Evolutionary conservation across 306 rosid species (phyloP).

Genomic region (Rosa multiflora): DNA sequence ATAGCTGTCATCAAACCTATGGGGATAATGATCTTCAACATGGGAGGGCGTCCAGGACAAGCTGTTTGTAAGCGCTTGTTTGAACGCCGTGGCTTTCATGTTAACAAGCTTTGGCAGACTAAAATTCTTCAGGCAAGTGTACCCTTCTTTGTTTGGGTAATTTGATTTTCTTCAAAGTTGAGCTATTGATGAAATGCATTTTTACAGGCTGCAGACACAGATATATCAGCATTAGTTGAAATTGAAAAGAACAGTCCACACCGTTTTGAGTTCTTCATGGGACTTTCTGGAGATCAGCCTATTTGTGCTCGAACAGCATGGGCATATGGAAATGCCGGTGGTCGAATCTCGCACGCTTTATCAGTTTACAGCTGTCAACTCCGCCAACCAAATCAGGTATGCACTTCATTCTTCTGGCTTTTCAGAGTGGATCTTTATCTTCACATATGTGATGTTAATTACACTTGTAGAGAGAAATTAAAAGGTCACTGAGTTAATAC

Average conservation of each 20-base stretch:
- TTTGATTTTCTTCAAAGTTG: constrained; percentile 16
- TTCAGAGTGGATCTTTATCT: constrained; percentile 8
- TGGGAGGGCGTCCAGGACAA: constrained; percentile 99
- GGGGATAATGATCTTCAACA: constrained; percentile 95
- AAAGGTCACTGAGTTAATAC: constrained; percentile 29
- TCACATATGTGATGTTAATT: constrained; percentile 28
- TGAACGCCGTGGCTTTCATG: constrained; percentile 88
- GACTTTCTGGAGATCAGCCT: constrained; percentile 94
- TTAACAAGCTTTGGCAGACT: constrained; percentile 95
- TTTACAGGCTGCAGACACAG: constrained; percentile 89
- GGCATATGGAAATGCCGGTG: constrained; percentile 93
- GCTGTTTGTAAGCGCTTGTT: constrained; percentile 86
- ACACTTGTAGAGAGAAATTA: constrained; percentile 12
- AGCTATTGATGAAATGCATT: constrained; percentile 31
- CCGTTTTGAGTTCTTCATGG: constrained; percentile 99
- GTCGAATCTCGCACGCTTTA: constrained; percentile 87
- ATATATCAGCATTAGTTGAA: constrained; percentile 92
- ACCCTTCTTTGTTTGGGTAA: constrained; percentile 18
- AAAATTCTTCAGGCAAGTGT: constrained; percentile 85
- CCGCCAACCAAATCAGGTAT: constrained; percentile 92
- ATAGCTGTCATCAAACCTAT: constrained; percentile 80
- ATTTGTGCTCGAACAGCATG: constrained; percentile 97
- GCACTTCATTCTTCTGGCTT: constrained; percentile 21
- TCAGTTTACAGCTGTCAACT: constrained; percentile 98
- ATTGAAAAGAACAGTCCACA: constrained; percentile 98